A percentile compares a stretch with the other conserved stretches of the same genome.
Conservation (phyloP, 345 rosid genomes). For the Salix exigua region DNA sequence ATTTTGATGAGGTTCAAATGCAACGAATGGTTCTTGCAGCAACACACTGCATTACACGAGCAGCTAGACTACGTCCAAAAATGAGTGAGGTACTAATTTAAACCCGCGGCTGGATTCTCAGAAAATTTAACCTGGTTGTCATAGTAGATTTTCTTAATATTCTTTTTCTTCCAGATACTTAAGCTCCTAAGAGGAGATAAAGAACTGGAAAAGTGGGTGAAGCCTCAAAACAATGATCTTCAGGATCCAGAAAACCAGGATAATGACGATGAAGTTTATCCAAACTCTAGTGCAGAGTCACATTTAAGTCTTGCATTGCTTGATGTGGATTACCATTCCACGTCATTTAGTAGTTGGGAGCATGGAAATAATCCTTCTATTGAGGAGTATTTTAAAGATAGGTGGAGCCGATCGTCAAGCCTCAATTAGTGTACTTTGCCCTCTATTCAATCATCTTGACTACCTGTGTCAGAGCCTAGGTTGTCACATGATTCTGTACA, state of each 20-base stretch:
- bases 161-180: constrained; percentile 43
- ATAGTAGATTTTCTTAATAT: neutral
- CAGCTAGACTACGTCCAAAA: constrained; percentile 76
- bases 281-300: constrained; percentile 50
- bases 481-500: neutral
- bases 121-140: neutral
- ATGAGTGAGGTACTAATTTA: constrained; percentile 53
- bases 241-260: constrained; percentile 40
- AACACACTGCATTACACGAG: constrained; percentile 54
- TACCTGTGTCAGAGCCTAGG: neutral
- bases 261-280: constrained; percentile 80
- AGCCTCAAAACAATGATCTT: constrained; percentile 3
- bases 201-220: constrained; percentile 27
- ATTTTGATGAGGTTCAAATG: constrained; percentile 55
- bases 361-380: constrained; percentile 41
- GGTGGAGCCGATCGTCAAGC: constrained; percentile 69
- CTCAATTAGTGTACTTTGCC: constrained; percentile 32
- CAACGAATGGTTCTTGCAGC: constrained; percentile 76
- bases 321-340: constrained; percentile 58
- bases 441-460: neutral
- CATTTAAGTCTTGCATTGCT: constrained; percentile 71
- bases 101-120: neutral
- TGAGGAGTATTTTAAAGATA: constrained; percentile 51
- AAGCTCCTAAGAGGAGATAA: constrained; percentile 55
- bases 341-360: constrained; percentile 62